A percentile compares a stretch with the other conserved stretches of the same genome.
phyloP scores from a whole-genome alignment of 1,284 basidiomycete genomes.

The Leccinum fallax region DNA sequence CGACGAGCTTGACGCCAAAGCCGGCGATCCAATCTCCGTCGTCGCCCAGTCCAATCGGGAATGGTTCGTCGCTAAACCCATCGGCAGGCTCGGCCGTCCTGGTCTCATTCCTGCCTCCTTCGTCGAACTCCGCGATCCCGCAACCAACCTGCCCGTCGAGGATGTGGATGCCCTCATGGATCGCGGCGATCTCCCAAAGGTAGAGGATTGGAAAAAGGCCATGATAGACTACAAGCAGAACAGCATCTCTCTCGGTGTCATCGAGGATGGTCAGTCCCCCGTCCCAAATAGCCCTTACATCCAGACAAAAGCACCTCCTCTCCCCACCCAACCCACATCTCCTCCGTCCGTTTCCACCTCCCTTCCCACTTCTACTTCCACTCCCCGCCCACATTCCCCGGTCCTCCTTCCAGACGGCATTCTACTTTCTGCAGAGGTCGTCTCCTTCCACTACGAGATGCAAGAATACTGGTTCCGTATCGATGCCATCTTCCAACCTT shows the following conservation, averaged over 20 bases:
- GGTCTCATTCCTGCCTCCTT: slow-evolving; percentile 97
- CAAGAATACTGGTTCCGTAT: slow-evolving; percentile 98
- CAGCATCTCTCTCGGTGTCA: slow-evolving; percentile 90
- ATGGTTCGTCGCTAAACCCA: slow-evolving; percentile 93
- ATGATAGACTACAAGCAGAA: slow-evolving; percentile 96
- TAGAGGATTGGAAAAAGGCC: slow-evolving; percentile 98
- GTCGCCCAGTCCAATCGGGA: slow-evolving; percentile 90
- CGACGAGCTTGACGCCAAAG: slow-evolving; percentile 94
- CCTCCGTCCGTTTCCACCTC: slow-evolving; percentile 24
- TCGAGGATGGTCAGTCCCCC: slow-evolving; percentile 64
- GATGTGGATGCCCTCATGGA: slow-evolving; percentile 77
- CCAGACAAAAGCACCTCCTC: slow-evolving; percentile 29
- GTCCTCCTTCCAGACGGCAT: slow-evolving; percentile 76
- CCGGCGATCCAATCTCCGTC: slow-evolving; percentile 91
- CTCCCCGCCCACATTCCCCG: slow-evolving; percentile 37
- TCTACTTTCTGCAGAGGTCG: slow-evolving; percentile 86
- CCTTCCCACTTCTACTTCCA: not conserved
- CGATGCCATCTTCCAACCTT: slow-evolving; percentile 86
- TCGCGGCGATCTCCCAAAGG: slow-evolving; percentile 84
- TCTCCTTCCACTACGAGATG: slow-evolving; percentile 96
- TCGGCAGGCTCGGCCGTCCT: slow-evolving; percentile 90
- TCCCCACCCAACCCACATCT: slow-evolving; percentile 16
- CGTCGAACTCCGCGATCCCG: slow-evolving; percentile 93
- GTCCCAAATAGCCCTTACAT: slow-evolving; percentile 47
- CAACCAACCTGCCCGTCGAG: slow-evolving; percentile 79